Evolutionary conservation across 352 stramenopile species (phyloP).

Genomic region (Saprolegnia parasitica): DNA sequence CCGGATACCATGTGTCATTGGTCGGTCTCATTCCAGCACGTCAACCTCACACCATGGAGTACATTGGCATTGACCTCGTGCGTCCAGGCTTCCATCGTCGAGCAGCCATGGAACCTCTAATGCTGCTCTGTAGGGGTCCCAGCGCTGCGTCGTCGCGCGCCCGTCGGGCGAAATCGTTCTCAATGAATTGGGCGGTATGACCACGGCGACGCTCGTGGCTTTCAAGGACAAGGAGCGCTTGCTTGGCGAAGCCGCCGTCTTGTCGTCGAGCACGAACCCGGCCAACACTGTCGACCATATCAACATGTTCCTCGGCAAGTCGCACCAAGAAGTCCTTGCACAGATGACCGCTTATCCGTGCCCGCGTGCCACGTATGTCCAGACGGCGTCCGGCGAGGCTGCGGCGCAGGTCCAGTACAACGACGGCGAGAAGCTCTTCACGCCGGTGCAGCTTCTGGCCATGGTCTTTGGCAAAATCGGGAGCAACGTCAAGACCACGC

Average conservation of each 20-base stretch:
- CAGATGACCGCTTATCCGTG: slow-evolving; percentile 44
- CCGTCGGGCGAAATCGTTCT: slow-evolving; percentile 75
- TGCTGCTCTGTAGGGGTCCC: slow-evolving; percentile 45
- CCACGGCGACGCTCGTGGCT: slow-evolving; percentile 78
- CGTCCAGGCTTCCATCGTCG: slow-evolving; percentile 29
- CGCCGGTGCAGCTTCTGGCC: slow-evolving; percentile 62
- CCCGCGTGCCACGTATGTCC: slow-evolving; percentile 45
- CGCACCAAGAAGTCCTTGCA: slow-evolving; percentile 38
- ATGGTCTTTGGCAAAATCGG: slow-evolving; percentile 76
- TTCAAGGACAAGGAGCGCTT: slow-evolving; percentile 84
- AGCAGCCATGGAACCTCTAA: slow-evolving; percentile 2
- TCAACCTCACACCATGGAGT: slow-evolving; percentile 16
- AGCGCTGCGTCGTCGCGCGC: slow-evolving; percentile 70
- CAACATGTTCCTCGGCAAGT: slow-evolving; percentile 60
- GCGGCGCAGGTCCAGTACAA: slow-evolving; percentile 64
- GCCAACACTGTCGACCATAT: slow-evolving; percentile 72
- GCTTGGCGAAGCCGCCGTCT: slow-evolving; percentile 78
- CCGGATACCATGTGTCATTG: slow-evolving; percentile 12
- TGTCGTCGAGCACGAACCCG: slow-evolving; percentile 79
- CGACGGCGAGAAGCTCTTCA: slow-evolving; percentile 43
- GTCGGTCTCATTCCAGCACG: not conserved
- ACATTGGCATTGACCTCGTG: slow-evolving; percentile 80
- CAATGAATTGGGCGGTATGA: slow-evolving; percentile 86
- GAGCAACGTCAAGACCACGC: slow-evolving; percentile 37
- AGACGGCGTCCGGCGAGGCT: slow-evolving; percentile 34